phyloP scores from a whole-genome alignment of 257 asterid genomes.

The Schizonepeta tenuifolia region DNA sequence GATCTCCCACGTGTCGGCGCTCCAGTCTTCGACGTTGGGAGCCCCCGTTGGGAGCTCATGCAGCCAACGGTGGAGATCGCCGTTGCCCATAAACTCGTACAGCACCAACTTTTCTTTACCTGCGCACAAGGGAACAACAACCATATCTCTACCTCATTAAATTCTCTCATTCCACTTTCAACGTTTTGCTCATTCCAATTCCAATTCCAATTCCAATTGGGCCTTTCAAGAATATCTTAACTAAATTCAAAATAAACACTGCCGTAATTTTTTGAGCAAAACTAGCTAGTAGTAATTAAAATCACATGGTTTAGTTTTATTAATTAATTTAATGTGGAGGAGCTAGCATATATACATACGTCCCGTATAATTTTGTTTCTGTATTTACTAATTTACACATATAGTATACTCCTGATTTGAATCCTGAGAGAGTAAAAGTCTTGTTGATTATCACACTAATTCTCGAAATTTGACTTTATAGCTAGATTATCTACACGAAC shows the following conservation, averaged over 20 bases:
- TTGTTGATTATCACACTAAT: slow-evolving; percentile 16
- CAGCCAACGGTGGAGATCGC: slow-evolving; percentile 93
- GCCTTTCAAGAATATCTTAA: too few species aligned
- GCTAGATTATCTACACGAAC: slow-evolving; percentile 22
- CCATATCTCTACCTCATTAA: background rate
- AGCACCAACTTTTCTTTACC: slow-evolving; percentile 86
- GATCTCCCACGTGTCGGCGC: slow-evolving; percentile 87
- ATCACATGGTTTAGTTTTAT: too few species aligned
- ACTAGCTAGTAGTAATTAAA: too few species aligned
- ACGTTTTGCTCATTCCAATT: too few species aligned
- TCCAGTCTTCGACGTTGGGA: slow-evolving; percentile 89
- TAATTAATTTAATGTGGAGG: too few species aligned
- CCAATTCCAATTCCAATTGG: too few species aligned
- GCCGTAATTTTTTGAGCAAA: too few species aligned
- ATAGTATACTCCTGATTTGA: too few species aligned
- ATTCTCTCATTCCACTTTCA: background rate
- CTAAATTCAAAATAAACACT: too few species aligned
- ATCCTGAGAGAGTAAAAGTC: slow-evolving; percentile 16
- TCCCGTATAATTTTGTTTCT: too few species aligned
- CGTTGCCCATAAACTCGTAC: slow-evolving; percentile 87
- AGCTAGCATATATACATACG: too few species aligned
- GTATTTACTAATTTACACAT: background rate
- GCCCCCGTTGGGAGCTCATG: slow-evolving; percentile 86
- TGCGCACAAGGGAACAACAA: slow-evolving; percentile 31
- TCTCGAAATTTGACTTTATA: slow-evolving; percentile 46